phyloP scores from a whole-genome alignment of 2,329 filamentous ascomycete species.

The Cladosporium sp. region DNA sequence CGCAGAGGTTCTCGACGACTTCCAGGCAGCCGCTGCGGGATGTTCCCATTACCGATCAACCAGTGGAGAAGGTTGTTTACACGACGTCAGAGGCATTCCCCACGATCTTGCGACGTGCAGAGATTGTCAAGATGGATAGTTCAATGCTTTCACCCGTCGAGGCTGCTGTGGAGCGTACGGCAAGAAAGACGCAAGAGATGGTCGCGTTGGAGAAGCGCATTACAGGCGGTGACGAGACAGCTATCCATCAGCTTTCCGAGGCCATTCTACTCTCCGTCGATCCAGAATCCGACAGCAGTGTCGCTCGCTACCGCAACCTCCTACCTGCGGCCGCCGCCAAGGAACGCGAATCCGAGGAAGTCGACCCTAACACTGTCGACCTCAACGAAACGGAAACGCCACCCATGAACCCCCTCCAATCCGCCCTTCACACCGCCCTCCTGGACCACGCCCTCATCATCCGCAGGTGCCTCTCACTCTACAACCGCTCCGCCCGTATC shows the following conservation, averaged over 20 bases:
- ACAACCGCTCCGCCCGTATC: slow-evolving; percentile 60
- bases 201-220: slow-evolving; percentile 69
- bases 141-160: slow-evolving; percentile 70
- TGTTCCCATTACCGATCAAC: slow-evolving; percentile 64
- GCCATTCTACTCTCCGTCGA: slow-evolving; percentile 75
- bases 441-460: slow-evolving; percentile 87
- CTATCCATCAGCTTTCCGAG: slow-evolving; percentile 66
- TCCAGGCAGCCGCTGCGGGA: slow-evolving; percentile 63
- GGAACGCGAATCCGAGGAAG: slow-evolving; percentile 39
- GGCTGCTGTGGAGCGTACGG: slow-evolving; percentile 85
- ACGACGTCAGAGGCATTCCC: slow-evolving; percentile 83
- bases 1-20: slow-evolving; percentile 74
- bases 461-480: slow-evolving; percentile 68
- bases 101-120: slow-evolving; percentile 82
- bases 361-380: slow-evolving; percentile 16
- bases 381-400: slow-evolving; percentile 35
- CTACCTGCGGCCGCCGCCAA: slow-evolving; percentile 49
- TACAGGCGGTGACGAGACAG: slow-evolving; percentile 55
- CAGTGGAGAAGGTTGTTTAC: slow-evolving; percentile 79
- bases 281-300: slow-evolving; percentile 67
- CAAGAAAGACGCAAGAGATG: slow-evolving; percentile 87
- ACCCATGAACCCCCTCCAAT: slow-evolving; percentile 58
- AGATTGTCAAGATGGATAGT: slow-evolving; percentile 68
- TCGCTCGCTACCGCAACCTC: slow-evolving; percentile 72
- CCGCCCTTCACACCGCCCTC: slow-evolving; percentile 76